These are phyloP conservation scores for Rhododendron vialii DNA, from an alignment of 148 eudicot genomes.

Conservation along the genomic window DNA sequence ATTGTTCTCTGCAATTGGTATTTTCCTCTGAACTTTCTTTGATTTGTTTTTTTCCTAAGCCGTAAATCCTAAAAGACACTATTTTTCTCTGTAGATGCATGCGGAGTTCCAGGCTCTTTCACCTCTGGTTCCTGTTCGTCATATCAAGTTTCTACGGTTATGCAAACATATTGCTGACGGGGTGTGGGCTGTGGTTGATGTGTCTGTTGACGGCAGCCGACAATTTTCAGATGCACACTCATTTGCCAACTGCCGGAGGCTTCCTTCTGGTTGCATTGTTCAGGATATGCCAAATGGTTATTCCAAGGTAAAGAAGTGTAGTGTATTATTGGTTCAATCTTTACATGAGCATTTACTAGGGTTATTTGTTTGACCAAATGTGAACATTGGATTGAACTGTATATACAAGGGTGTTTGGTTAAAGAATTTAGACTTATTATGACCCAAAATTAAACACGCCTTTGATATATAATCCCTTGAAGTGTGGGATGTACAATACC, in stretches of 20 bases:
- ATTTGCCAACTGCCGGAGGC: conserved; percentile 46
- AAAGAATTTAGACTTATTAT: background rate
- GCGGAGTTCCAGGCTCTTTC: conserved; percentile 56
- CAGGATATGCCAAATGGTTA: conserved; percentile 68
- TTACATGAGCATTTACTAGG: conserved; percentile 21
- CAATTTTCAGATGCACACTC: conserved; percentile 30
- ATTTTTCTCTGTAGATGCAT: conserved; percentile 29
- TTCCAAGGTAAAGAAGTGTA: conserved; percentile 50
- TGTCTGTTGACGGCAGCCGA: conserved; percentile 49
- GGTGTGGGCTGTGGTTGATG: conserved; percentile 79
- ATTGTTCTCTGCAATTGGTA: conserved; percentile 77
- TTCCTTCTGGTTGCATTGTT: conserved; percentile 76
- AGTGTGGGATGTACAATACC: background rate
- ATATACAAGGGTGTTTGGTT: background rate
- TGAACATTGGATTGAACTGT: background rate
- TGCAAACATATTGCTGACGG: conserved; percentile 64
- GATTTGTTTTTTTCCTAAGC: background rate
- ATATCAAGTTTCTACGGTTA: conserved; percentile 58
- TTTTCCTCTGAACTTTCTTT: background rate
- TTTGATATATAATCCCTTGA: background rate
- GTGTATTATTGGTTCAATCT: conserved; percentile 7
- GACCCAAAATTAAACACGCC: background rate
- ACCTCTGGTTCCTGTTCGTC: conserved; percentile 62
- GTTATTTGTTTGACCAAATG: background rate
- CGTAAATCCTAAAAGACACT: background rate